Percentiles rank a stretch among this genome's conserved stretches.
Conservation (phyloP, 768 basidiomycete genomes). For the Chiua virens region DNA sequence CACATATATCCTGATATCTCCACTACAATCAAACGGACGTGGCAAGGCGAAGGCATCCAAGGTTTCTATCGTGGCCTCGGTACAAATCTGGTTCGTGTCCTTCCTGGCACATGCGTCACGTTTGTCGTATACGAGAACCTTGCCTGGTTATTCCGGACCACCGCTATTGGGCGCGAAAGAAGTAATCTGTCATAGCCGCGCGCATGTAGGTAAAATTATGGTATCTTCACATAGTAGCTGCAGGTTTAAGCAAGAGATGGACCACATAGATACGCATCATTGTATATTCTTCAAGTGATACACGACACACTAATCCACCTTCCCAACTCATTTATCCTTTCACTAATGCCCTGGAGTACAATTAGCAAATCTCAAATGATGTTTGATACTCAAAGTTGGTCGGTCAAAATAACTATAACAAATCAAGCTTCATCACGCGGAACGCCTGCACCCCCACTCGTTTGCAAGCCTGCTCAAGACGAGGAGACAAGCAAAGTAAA, state of each 20-base stretch:
- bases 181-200: slow-evolving; percentile 1
- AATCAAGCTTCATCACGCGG: slow-evolving; percentile 16
- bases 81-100: slow-evolving; percentile 89
- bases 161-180: slow-evolving; percentile 44
- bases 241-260: background rate
- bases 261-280: slow-evolving; percentile 6
- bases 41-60: slow-evolving; percentile 70
- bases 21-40: slow-evolving; percentile 77
- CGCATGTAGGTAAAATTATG: background rate
- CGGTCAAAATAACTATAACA: slow-evolving; percentile 38
- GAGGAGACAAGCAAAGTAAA: slow-evolving; percentile 18
- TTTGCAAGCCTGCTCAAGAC: slow-evolving; percentile 31
- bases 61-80: slow-evolving; percentile 96
- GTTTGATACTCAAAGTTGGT: background rate
- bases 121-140: slow-evolving; percentile 97
- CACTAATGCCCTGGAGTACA: background rate
- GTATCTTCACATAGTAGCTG: background rate
- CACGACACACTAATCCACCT: background rate
- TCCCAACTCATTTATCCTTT: slow-evolving; percentile 6
- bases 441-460: slow-evolving; percentile 23
- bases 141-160: slow-evolving; percentile 75
- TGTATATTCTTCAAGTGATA: slow-evolving; percentile 7
- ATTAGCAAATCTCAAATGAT: slow-evolving; percentile 4
- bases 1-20: slow-evolving; percentile 83
- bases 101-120: slow-evolving; percentile 96